Base-by-base conservation (phyloP, 1,284 basidiomycete species). In the Neonothopanus nambi region DNA sequence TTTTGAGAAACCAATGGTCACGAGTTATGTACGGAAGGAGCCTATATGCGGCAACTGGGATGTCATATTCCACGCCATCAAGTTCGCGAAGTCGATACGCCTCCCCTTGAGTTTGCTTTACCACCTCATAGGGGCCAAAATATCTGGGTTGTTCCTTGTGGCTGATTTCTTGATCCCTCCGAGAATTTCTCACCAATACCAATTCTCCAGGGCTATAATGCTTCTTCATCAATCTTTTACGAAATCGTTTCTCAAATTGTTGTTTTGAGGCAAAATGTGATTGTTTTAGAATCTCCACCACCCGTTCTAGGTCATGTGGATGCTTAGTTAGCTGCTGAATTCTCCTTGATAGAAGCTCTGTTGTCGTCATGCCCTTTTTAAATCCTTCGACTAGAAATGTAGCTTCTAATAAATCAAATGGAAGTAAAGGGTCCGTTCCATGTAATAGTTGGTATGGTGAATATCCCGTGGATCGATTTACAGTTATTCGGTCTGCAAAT, bases 71-170 rank as follows among this genome's bases (percentile, higher is more conserved):
- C 0, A 64, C 23, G 0, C 70, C 68, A 49, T 71, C 61, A 8
- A 73, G 47, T 56, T 72, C 68, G 17, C 52, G 33, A 20, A 68
- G 18, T 0, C 60, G 52, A 45, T 70, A 66, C 4, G 60, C 57
- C 9, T 64, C 63, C 23, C 43, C 36, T 5, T 20, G 30, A 9
- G 47, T 61, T 15, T 50, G 23, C 11, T 40, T 52, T n/a, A 60
- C 48, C 4, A 69, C 60, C 24, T 51, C 39, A 50, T 59, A 62
- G 7, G 67, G 67, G 17, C 68, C 67, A 2, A 64, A 38, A 54
- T 64, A 69, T 2, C 62, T 37, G 4, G 61, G 58, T 26, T 61
- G 45, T 11, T 47, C 49, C 46, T 69, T 71, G 2, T 40, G 13
- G 11, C 47, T 38, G 13, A 63, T 48, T 3, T 58, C 50, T 24